Conservation (phyloP, 2,329 filamentous ascomycete species). For the Beauveria australis region DNA sequence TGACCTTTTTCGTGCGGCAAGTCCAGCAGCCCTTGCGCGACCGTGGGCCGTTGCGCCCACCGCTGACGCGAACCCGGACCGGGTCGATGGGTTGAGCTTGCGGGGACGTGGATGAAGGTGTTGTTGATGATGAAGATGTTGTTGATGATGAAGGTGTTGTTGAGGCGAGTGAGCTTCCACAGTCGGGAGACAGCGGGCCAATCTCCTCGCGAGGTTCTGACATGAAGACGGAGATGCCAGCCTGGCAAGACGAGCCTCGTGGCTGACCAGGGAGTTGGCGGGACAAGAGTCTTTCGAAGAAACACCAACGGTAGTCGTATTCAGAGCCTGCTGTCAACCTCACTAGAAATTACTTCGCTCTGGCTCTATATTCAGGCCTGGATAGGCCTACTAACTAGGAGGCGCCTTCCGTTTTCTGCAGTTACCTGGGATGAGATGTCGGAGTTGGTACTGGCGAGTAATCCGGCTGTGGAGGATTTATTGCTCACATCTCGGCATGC, state of each 20-base stretch:
- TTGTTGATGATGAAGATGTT: neutral
- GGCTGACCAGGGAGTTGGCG: too few species aligned
- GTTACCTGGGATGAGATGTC: too few species aligned
- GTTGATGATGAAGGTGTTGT: neutral
- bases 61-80: neutral
- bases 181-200: neutral
- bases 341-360: too few species aligned
- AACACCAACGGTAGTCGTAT: too few species aligned
- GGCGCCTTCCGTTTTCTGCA: too few species aligned
- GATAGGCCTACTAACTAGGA: too few species aligned
- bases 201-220: neutral
- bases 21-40: slow-evolving; percentile 22
- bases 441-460: too few species aligned
- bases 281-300: too few species aligned
- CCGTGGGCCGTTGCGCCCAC: slow-evolving; percentile 11
- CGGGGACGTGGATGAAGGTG: neutral
- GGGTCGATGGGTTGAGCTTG: neutral
- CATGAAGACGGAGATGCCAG: neutral
- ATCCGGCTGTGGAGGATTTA: too few species aligned
- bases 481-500: too few species aligned
- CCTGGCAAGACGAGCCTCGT: neutral
- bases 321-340: too few species aligned
- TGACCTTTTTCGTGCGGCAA: slow-evolving; percentile 24
- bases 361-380: too few species aligned
- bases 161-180: neutral